A percentile compares a stretch with the other conserved stretches of the same genome.
Evolutionary conservation across 768 basidiomycete species (phyloP).

Genomic region (Antrodiella citrinella): DNA sequence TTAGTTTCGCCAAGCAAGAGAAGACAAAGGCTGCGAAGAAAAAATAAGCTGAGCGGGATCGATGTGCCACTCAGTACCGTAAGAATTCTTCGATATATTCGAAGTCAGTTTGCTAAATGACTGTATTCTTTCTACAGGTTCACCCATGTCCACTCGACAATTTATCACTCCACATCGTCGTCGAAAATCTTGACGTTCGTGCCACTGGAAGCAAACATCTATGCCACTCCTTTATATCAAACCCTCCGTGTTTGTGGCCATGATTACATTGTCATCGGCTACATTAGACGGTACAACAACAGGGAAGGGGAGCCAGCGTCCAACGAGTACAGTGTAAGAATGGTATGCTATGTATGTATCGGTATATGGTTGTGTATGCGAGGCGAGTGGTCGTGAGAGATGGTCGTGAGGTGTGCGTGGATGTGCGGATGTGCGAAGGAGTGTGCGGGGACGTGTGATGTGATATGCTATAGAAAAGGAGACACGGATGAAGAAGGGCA

Average conservation of each 20-base stretch:
- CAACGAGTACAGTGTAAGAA: neutral
- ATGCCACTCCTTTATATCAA: too few species aligned
- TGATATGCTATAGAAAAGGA: neutral
- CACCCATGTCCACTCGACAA: too few species aligned
- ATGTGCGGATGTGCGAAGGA: neutral
- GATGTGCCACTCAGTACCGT: neutral
- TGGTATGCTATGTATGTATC: neutral
- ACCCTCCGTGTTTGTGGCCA: too few species aligned
- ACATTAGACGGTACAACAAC: neutral
- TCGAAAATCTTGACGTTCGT: too few species aligned
- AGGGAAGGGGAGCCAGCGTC: neutral
- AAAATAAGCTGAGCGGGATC: neutral
- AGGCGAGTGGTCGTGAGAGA: too few species aligned
- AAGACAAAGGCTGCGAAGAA: slow-evolving; percentile 2
- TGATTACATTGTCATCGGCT: too few species aligned
- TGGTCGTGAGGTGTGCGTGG: neutral
- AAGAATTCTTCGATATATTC: too few species aligned
- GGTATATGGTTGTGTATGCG: neutral
- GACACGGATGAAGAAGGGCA: neutral
- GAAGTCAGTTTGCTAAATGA: too few species aligned
- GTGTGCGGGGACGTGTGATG: neutral
- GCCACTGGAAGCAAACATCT: too few species aligned
- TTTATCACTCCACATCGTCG: too few species aligned
- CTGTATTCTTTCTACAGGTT: too few species aligned
- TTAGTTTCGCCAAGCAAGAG: slow-evolving; percentile 7